These are phyloP conservation scores for Leccinum pellstonianum DNA, from an alignment of 768 basidiomycete species.

Conservation along the genomic window DNA sequence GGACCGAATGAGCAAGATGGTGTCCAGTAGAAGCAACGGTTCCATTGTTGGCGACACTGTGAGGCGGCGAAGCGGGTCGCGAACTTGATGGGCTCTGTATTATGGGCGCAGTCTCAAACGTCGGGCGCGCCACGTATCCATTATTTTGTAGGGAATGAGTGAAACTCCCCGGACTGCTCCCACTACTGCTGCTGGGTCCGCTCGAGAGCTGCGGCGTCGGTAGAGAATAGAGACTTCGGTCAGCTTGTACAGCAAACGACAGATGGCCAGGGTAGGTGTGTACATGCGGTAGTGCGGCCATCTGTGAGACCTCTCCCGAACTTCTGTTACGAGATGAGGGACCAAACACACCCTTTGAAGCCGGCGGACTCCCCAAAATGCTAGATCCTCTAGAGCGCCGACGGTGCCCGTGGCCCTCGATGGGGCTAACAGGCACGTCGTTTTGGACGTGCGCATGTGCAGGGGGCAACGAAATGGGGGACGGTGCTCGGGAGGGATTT, in stretches of 20 bases:
- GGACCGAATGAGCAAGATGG: constrained; percentile 80
- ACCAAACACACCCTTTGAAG: constrained; percentile 27
- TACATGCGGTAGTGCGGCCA: constrained; percentile 28
- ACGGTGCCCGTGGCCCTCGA: constrained; percentile 32
- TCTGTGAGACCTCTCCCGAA: constrained; percentile 32
- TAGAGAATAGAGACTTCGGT: constrained; percentile 32
- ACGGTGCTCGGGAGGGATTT: constrained; percentile 68
- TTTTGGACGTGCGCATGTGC: constrained; percentile 30
- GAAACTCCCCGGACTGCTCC: constrained; percentile 59
- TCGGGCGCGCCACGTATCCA: constrained; percentile 20
- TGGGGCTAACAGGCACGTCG: constrained; percentile 34
- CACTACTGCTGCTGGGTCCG: constrained; percentile 58
- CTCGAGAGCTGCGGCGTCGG: constrained; percentile 65
- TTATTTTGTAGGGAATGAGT: constrained; percentile 37
- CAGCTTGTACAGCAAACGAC: constrained; percentile 27
- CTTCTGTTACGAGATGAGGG: constrained; percentile 30
- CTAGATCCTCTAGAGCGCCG: constrained; percentile 32
- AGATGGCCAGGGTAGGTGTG: constrained; percentile 35
- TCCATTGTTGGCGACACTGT: constrained; percentile 33
- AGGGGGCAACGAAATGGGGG: constrained; percentile 66
- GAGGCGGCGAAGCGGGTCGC: constrained; percentile 58
- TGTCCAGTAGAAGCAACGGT: constrained; percentile 41
- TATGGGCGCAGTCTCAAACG: constrained; percentile 28
- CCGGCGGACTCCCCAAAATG: constrained; percentile 39
- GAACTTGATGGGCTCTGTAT: constrained; percentile 52